Evolutionary conservation across 2,329 filamentous ascomycete genomes (phyloP), one percentile per base, ranked within the genome.

Genomic region (Trichoderma sp.): DNA sequence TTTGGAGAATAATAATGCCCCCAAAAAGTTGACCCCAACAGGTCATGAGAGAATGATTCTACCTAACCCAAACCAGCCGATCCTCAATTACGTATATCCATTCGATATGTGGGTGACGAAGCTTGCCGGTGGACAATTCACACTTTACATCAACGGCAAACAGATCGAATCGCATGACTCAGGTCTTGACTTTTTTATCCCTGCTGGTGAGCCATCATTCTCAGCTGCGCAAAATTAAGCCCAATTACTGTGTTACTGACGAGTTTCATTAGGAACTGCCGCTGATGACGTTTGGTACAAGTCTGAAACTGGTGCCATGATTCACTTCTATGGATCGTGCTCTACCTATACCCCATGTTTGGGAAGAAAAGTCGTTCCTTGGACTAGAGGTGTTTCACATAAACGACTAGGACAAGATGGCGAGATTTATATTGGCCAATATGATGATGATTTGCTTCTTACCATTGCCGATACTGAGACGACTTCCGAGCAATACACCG

Each of bases 51-150:
- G 9, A 3, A 34, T 51, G 67, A n/a, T 56, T n/a, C 18, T 70
- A 14, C 67, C 67, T 6, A 61, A 70, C 21, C 67, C 67, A 32
- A 70, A 62, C 21, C n/a, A 34, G n/a, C 39, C 62, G 4, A n/a
- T 51, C 6, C 8, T 39, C 2, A 9, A 70, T 21, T 70, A 70
- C 21, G 32, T 34, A 12, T 70, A 70, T 36, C 67, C 67, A 5
- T 70, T 70, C 18, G 57, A 70, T 28, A 70, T 30, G n/a, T 70
- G 67, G 67, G 39, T 70, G 26, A 51, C 58, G 2, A 70, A 62
- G 6, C 6, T 51, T 21, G n/a, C n/a, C 15, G 67, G 32, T 1
- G 67, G 39, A 1, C 26, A 70, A 9, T 32, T 70, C 28, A 14
- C 39, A 9, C 57, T 70, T 15, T 70, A 70, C 11, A 51, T 70